phyloP scores from a whole-genome alignment of 768 basidiomycete genomes.

The Leccinum ochraceum region DNA sequence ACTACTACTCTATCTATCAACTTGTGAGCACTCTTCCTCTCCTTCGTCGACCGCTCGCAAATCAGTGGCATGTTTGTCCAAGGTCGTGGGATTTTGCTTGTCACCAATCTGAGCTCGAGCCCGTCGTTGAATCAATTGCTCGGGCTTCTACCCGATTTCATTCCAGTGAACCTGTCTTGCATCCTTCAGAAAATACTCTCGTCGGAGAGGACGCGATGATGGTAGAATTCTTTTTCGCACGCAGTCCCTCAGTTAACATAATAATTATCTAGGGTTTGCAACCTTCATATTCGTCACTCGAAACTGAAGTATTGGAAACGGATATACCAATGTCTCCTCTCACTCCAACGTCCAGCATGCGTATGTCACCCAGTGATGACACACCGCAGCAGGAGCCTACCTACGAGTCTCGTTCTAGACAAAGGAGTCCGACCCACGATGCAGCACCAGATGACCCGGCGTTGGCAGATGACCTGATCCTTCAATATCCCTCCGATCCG shows the following conservation, averaged over 20 bases:
- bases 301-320: neutral
- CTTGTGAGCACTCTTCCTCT: constrained; percentile 19
- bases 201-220: constrained; percentile 3
- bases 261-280: constrained; percentile 9
- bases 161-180: neutral
- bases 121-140: neutral
- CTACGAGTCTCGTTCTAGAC: neutral
- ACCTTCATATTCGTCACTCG: neutral
- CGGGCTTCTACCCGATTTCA: neutral
- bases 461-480: neutral
- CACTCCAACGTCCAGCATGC: neutral
- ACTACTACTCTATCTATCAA: constrained; percentile 21
- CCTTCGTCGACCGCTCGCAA: neutral
- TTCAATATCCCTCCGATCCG: neutral
- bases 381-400: neutral
- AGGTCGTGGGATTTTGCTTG: constrained; percentile 31
- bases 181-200: neutral
- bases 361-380: neutral
- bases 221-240: constrained; percentile 14
- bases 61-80: neutral
- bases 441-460: neutral
- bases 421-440: neutral
- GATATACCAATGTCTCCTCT: neutral
- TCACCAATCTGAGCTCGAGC: constrained; percentile 21
- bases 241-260: constrained; percentile 8